Conservation (phyloP, 2,329 filamentous ascomycete species). For the Mariannaea elegans region DNA sequence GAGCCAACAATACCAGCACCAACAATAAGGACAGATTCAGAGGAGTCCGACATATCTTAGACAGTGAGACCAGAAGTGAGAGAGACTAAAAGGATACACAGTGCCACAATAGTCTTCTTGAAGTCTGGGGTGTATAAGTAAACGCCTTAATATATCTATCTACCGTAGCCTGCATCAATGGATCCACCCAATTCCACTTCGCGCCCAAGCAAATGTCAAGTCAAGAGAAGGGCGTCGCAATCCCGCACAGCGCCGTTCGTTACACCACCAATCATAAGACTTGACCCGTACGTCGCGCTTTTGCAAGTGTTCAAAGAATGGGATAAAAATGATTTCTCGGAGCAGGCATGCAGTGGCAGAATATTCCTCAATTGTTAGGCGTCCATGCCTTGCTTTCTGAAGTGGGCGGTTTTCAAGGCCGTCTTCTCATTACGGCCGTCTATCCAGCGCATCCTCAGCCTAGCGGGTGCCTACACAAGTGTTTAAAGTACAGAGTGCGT, state of each 20-base stretch:
- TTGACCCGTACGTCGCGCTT: neutral
- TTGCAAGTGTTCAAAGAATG: neutral
- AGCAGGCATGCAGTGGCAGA: too few species aligned
- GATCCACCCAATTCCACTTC: neutral
- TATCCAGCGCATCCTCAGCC: too few species aligned
- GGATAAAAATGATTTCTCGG: too few species aligned
- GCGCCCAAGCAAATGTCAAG: conserved; percentile 11
- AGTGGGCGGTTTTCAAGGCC: too few species aligned
- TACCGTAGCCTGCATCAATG: neutral
- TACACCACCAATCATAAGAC: too few species aligned
- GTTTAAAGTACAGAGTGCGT: too few species aligned
- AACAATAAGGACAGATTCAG: conserved; percentile 29
- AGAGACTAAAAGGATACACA: neutral
- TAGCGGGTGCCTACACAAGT: too few species aligned
- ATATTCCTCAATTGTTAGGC: too few species aligned
- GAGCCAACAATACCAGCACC: conserved; percentile 35
- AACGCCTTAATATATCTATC: neutral
- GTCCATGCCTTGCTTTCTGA: too few species aligned
- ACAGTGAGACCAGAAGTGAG: neutral
- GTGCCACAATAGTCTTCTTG: neutral
- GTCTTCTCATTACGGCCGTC: too few species aligned
- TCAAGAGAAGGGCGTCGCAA: conserved; percentile 15
- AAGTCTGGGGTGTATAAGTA: neutral
- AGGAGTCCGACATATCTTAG: conserved; percentile 18
- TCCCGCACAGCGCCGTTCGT: neutral